A percentile compares a stretch with the other conserved stretches of the same genome.
phyloP scores from a whole-genome alignment of 192 early-diverging fungal genomes.

The Geosiphon pyriformis region DNA sequence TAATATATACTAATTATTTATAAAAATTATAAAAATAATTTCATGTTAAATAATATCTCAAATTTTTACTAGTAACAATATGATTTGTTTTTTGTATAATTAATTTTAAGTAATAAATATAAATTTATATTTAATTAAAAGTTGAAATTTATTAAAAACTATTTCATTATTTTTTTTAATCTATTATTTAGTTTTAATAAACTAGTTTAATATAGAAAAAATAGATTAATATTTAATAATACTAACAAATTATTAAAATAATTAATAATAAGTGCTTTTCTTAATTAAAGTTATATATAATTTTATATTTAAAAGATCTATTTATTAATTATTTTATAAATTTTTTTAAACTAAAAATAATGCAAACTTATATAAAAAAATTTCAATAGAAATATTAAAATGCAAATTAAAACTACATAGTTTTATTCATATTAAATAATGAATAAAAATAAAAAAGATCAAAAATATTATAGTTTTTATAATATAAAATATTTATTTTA shows the following conservation, averaged over 20 bases:
- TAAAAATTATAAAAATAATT: too few species aligned
- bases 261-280: slow-evolving; percentile 15
- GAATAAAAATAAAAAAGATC: too few species aligned
- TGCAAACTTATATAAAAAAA: slow-evolving; percentile 1
- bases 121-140: too few species aligned
- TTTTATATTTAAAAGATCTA: slow-evolving; percentile 13
- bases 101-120: slow-evolving; percentile 8
- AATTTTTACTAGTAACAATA: too few species aligned
- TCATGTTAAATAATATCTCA: too few species aligned
- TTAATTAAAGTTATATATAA: not conserved
- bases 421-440: slow-evolving; percentile 7
- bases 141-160: too few species aligned
- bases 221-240: slow-evolving; percentile 17
- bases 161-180: too few species aligned
- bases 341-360: slow-evolving; percentile 3
- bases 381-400: slow-evolving; percentile 19
- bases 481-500: too few species aligned
- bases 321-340: slow-evolving; percentile 21
- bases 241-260: not conserved
- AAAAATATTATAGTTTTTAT: too few species aligned
- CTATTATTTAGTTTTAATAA: slow-evolving; percentile 16
- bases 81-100: slow-evolving; percentile 76
- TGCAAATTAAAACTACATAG: not conserved
- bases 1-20: too few species aligned
- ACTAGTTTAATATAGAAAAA: slow-evolving; percentile 17